A percentile compares a stretch with the other conserved stretches of the same genome.
phyloP scores from a whole-genome alignment of 345 rosid species.

The Arabidopsis arenosa region DNA sequence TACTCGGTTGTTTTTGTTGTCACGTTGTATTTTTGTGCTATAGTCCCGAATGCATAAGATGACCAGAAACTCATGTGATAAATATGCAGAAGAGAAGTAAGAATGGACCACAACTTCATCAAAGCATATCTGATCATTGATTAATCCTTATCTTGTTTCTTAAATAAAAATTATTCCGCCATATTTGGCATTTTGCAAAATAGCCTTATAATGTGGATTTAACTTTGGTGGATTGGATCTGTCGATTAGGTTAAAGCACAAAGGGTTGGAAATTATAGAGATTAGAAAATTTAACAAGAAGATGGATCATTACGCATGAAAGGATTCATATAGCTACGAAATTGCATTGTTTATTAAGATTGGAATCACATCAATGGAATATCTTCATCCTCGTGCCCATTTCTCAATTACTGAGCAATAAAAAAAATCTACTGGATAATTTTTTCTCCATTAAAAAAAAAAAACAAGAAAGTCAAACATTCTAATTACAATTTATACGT shows the following conservation, averaged over 20 bases:
- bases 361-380: conserved; percentile 31
- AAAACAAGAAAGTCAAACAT: conserved; percentile 10
- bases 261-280: too few relatives aligned
- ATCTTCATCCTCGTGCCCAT: conserved; percentile 24
- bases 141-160: conserved; percentile 7
- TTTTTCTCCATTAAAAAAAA: conserved; percentile 16
- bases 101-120: conserved; percentile 33
- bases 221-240: too few relatives aligned
- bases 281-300: too few relatives aligned
- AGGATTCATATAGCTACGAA: background rate
- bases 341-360: conserved; percentile 27
- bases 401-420: conserved; percentile 27
- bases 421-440: conserved; percentile 21
- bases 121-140: background rate
- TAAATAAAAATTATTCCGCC: background rate
- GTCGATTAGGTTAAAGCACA: background rate
- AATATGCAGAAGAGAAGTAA: conserved; percentile 1
- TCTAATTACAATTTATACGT: conserved; percentile 44
- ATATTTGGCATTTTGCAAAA: background rate
- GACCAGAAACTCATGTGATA: background rate
- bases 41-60: conserved; percentile 14
- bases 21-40: background rate
- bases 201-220: background rate
- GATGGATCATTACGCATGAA: background rate
- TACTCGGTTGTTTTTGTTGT: conserved; percentile 6